Evolutionary conservation across 1,284 basidiomycete genomes (phyloP).

Genomic region (Phenoliferia sp.): DNA sequence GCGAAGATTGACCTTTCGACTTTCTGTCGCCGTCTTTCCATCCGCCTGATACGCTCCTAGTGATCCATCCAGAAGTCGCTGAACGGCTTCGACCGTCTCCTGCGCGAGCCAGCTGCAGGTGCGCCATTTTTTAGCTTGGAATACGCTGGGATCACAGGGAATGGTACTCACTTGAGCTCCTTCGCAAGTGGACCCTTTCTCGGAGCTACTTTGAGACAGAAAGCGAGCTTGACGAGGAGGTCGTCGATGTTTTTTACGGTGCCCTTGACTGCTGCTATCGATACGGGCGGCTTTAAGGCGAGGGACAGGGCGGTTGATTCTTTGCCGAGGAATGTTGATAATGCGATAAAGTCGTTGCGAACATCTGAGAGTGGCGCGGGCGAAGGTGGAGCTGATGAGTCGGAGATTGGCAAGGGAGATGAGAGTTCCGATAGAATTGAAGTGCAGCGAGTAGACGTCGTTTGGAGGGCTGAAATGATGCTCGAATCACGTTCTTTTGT

Average conservation of each 20-base stretch:
- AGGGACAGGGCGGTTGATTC: constrained; percentile 21
- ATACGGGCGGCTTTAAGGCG: constrained; percentile 23
- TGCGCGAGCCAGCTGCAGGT: constrained; percentile 6
- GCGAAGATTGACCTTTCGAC: constrained; percentile 13
- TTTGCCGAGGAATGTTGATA: constrained; percentile 12
- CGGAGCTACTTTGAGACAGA: constrained; percentile 1
- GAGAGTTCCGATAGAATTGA: not conserved
- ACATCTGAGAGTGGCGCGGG: constrained; percentile 1
- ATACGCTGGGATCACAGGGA: not conserved
- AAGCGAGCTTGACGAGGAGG: constrained; percentile 8
- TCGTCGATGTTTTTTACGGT: constrained; percentile 13
- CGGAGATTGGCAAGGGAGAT: not conserved
- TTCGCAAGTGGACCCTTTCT: not conserved
- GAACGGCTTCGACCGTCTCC: constrained; percentile 11
- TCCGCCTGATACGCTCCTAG: not conserved
- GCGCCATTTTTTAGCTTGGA: too few species aligned
- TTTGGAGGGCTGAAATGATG: not conserved
- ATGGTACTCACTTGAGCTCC: constrained; percentile 4
- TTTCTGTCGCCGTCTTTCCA: not conserved
- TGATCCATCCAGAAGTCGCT: constrained; percentile 7
- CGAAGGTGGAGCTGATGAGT: not conserved
- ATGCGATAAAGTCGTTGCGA: constrained; percentile 17
- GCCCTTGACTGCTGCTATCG: constrained; percentile 1
- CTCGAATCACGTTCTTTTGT: not conserved
- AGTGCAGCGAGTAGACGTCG: not conserved